A percentile compares a stretch with the other conserved stretches of the same genome.
Evolutionary conservation across 345 rosid genomes (phyloP).

Genomic region (Syzygium aromaticum): DNA sequence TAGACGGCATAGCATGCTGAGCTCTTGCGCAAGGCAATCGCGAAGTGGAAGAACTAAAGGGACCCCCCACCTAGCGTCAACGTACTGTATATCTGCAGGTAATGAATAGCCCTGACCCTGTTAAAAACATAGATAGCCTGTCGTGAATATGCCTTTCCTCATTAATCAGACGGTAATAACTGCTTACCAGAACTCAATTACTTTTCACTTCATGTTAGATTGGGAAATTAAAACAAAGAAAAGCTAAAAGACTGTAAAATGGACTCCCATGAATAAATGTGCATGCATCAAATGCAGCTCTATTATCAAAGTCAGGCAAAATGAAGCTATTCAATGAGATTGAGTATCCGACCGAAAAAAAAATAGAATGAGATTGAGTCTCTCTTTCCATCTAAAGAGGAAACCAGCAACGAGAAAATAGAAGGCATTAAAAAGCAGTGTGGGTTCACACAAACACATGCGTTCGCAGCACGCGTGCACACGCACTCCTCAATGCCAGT

Average conservation of each 20-base stretch:
- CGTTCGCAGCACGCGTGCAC: not conserved
- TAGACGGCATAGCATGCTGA: constrained; percentile 53
- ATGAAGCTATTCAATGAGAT: not conserved
- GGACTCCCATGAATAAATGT: not conserved
- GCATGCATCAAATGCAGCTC: not conserved
- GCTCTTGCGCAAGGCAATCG: constrained; percentile 71
- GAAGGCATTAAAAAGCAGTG: not conserved
- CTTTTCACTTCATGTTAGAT: not conserved
- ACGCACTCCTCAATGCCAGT: not conserved
- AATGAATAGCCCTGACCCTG: constrained; percentile 96
- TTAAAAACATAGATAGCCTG: constrained; percentile 2
- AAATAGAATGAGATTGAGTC: not conserved
- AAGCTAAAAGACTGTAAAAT: not conserved
- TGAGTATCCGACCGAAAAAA: not conserved
- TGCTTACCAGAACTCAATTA: not conserved
- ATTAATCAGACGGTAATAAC: not conserved
- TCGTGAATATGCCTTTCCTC: not conserved
- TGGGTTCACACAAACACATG: not conserved
- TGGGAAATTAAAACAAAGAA: not conserved
- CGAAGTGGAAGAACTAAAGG: constrained; percentile 84
- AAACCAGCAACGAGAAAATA: not conserved
- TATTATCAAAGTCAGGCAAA: not conserved
- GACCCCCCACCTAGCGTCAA: constrained; percentile 76
- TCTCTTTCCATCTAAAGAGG: not conserved
- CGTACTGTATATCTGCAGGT: constrained; percentile 88